A percentile compares a stretch with the other conserved stretches of the same genome.
Evolutionary conservation across 2,329 filamentous ascomycete genomes (phyloP).

Genomic region (Ophiostoma himal-ulmi): DNA sequence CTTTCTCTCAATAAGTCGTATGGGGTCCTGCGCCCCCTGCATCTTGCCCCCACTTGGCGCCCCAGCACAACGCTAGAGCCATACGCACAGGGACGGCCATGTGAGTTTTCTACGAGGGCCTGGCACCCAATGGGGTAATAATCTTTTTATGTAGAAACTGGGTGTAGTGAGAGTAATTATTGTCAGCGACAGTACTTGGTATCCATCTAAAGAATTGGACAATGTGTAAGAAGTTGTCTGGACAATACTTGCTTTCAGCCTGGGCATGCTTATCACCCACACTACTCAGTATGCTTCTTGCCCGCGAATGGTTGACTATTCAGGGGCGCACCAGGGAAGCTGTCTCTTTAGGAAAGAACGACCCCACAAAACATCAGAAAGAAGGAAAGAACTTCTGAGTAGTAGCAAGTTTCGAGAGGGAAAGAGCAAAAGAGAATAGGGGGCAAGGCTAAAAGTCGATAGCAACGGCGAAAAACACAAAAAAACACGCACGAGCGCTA

Average conservation of each 20-base stretch:
- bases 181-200: not conserved
- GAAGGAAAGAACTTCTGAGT: not conserved
- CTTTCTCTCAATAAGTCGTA: not conserved
- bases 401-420: not conserved
- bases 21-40: not conserved
- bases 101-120: slow-evolving; percentile 1
- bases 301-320: not conserved
- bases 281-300: not conserved
- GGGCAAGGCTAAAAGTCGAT: not conserved
- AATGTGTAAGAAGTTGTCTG: not conserved
- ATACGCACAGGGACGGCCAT: slow-evolving; percentile 3
- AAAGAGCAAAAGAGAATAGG: not conserved
- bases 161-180: not conserved
- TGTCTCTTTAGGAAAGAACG: not conserved
- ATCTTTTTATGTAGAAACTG: not conserved
- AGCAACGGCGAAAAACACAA: not conserved
- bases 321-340: not conserved
- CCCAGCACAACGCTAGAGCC: not conserved
- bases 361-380: not conserved
- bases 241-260: not conserved
- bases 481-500: slow-evolving; percentile 6
- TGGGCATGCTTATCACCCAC: not conserved
- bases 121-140: not conserved
- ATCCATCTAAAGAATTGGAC: not conserved
- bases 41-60: not conserved